Percentiles rank a stretch among this genome's conserved stretches.
These are phyloP conservation scores for Setomelanomma holmii DNA, from an alignment of 2,329 filamentous ascomycete species.

Conservation along the genomic window DNA sequence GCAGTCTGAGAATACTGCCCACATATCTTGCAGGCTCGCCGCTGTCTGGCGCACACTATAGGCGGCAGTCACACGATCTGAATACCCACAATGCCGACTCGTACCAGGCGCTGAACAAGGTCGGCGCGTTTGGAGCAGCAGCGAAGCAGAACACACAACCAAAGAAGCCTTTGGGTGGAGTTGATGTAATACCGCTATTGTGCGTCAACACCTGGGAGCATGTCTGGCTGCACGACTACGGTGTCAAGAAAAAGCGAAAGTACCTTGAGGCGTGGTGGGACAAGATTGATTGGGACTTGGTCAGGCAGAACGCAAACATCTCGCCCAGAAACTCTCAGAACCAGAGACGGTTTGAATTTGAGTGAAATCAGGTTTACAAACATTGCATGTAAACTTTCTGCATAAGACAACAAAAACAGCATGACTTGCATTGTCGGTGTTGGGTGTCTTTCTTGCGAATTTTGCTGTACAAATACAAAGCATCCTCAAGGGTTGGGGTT, in stretches of 20 bases:
- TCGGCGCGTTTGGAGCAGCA: conserved; percentile 49
- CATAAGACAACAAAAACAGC: conserved; percentile 13
- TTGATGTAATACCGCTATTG: conserved; percentile 76
- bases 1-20: conserved; percentile 71
- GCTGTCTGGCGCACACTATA: conserved; percentile 83
- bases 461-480: conserved; percentile 6
- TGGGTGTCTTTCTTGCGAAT: conserved; percentile 6
- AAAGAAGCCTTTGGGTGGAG: conserved; percentile 68
- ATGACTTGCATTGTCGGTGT: conserved; percentile 15
- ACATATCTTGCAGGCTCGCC: conserved; percentile 94
- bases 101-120: conserved; percentile 43
- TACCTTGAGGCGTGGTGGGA: conserved; percentile 89
- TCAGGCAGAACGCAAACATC: conserved; percentile 51
- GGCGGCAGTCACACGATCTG: conserved; percentile 72
- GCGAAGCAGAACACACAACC: conserved; percentile 31
- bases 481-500: not conserved
- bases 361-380: conserved; percentile 3
- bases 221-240: conserved; percentile 85
- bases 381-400: conserved; percentile 24
- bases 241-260: conserved; percentile 73
- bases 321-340: not conserved
- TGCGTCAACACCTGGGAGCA: conserved; percentile 98
- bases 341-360: conserved; percentile 12
- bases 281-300: conserved; percentile 81
- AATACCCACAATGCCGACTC: conserved; percentile 61